Conservation (phyloP, 176 grass and related monocot species). For the Musa schizocarpa region DNA sequence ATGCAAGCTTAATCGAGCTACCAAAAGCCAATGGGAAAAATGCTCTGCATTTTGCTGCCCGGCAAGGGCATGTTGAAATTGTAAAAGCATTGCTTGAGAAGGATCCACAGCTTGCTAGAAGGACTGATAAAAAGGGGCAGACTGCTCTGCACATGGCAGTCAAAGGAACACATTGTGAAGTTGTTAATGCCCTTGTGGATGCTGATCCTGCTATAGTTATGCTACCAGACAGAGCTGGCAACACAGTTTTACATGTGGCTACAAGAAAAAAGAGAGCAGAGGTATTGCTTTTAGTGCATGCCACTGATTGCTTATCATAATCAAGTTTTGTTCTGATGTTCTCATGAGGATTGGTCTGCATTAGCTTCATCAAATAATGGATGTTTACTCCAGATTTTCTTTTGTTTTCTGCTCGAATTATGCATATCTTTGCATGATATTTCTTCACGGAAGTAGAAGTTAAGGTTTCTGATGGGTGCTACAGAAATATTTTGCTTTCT, state of each 20-base stretch:
- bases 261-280: constrained; percentile 8
- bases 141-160: constrained; percentile 13
- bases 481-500: not conserved
- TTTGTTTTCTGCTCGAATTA: not conserved
- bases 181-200: constrained; percentile 13
- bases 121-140: constrained; percentile 11
- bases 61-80: constrained; percentile 9
- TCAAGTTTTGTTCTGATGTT: not conserved
- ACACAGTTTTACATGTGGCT: constrained; percentile 9
- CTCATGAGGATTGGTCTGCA: not conserved
- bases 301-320: not conserved
- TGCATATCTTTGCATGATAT: not conserved
- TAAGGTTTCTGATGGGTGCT: not conserved
- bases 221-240: constrained; percentile 12
- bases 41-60: constrained; percentile 5
- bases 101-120: constrained; percentile 11
- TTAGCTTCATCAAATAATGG: not conserved
- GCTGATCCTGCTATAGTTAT: constrained; percentile 8
- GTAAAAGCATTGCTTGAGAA: constrained; percentile 7
- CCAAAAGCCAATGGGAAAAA: constrained; percentile 9
- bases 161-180: constrained; percentile 1
- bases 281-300: constrained; percentile 1
- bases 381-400: not conserved
- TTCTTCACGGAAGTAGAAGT: not conserved
- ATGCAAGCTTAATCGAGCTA: constrained; percentile 6